Evolutionary conservation across 768 basidiomycete genomes (phyloP), one percentile per base, ranked within the genome.

Genomic region (Rossbeevera mucosa): DNA sequence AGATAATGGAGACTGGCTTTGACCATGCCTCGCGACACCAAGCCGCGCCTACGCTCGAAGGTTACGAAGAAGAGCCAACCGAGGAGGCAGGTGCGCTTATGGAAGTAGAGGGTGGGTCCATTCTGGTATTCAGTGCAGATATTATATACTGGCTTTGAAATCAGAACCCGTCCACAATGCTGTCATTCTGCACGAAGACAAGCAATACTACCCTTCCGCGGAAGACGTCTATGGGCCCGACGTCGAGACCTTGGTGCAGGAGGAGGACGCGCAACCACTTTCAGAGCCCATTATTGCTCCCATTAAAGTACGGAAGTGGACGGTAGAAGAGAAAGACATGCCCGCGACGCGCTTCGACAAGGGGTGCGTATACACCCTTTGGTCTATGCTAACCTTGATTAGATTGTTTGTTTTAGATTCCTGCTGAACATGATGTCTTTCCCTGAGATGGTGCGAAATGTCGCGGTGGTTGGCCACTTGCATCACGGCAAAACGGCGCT

Each of bases 401-500:
- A 48, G 47, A 50, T 43, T 25, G n/a, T 50, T 50, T 33, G 47
- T 48, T 44, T 53, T 63, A 97, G 95, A 14, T 99, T 94, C 71
- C 72, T 99, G 64, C 74, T 98, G 63, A 94, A 89, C 63, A 84
- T 96, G 82, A 88, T 90, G 63, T 77, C 80, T 11, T 90, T 92
- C 69, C 94, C 94, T 22, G 88, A 92, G 51, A 95, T 94, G 86
- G 82, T 97, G 65, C 84, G 96, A 47, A 98, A 98, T 69, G 89
- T 99, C 24, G 93, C 93, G 47, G 80, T 99, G 16, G 94, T 94
- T 14, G 96, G 96, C 13, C 95, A 98, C 64, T 72, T 99, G 46
- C 96, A 99, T 64, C 96, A 99, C 63, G 96, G 96, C 62, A 99
- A 99, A 75, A 97, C 96, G 0, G 87, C 92, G 1, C 74, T 99